Conservation (phyloP, 1,284 basidiomycete genomes). For the Amylostereum areolatum region DNA sequence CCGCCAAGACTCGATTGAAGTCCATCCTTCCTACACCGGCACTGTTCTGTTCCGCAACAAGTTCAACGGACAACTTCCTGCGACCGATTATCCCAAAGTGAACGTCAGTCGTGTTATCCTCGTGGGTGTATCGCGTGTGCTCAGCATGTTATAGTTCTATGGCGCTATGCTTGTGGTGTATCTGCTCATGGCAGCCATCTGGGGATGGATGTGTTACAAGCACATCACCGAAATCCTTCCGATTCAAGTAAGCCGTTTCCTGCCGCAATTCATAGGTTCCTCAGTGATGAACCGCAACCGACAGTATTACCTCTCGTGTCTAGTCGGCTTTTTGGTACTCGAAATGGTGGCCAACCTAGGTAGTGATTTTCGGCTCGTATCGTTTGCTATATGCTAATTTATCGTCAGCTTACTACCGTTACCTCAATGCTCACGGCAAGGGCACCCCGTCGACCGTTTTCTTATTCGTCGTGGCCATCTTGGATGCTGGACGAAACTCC, state of each 20-base stretch:
- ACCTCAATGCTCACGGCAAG: conserved; percentile 84
- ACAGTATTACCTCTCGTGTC: conserved; percentile 91
- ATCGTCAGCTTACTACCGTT: conserved; percentile 71
- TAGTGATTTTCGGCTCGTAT: conserved; percentile 22
- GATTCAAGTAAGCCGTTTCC: conserved; percentile 56
- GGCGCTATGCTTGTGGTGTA: conserved; percentile 80
- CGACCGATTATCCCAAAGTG: conserved; percentile 97
- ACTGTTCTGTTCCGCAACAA: conserved; percentile 83
- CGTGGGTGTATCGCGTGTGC: neutral
- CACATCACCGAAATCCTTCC: conserved; percentile 82
- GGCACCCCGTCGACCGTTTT: conserved; percentile 74
- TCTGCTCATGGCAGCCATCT: conserved; percentile 57
- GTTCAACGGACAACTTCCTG: conserved; percentile 86
- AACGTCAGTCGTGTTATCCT: conserved; percentile 50
- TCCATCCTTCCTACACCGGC: conserved; percentile 81
- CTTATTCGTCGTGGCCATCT: conserved; percentile 83
- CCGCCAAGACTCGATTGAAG: conserved; percentile 39
- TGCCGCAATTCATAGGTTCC: neutral
- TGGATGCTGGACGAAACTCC: conserved; percentile 92
- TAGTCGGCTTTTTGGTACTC: conserved; percentile 83
- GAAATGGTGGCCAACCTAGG: conserved; percentile 93
- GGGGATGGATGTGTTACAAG: conserved; percentile 83
- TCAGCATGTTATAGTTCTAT: conserved; percentile 54
- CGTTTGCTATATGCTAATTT: conserved; percentile 1
- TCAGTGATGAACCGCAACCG: conserved; percentile 8